A percentile compares a stretch with the other conserved stretches of the same genome.
Conservation (phyloP, 306 rosid species). For the Rosa persica region DNA sequence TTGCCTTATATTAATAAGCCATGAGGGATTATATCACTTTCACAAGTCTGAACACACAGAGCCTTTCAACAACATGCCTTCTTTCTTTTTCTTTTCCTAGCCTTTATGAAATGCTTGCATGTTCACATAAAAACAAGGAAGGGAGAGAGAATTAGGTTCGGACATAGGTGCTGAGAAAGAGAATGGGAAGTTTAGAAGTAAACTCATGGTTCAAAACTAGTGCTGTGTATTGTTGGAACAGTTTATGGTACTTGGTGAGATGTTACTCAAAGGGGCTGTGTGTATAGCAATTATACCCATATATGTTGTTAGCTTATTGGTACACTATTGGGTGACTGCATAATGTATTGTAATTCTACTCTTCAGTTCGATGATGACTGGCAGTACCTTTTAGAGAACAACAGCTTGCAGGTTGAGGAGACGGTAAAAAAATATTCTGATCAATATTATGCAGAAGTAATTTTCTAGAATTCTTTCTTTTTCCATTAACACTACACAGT, state of each 20-base stretch:
- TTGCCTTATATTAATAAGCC: too few species aligned
- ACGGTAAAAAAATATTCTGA: slow-evolving; percentile 50
- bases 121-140: too few species aligned
- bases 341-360: slow-evolving; percentile 5
- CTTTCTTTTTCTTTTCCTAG: too few species aligned
- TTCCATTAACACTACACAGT: neutral
- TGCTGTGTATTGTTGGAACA: neutral
- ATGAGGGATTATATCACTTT: too few species aligned
- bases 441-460: slow-evolving; percentile 60
- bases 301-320: neutral
- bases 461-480: slow-evolving; percentile 27
- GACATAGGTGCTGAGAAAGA: too few species aligned
- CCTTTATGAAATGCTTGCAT: too few species aligned
- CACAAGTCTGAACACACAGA: too few species aligned
- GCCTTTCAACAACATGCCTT: too few species aligned
- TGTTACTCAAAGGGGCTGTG: neutral
- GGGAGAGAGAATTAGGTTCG: too few species aligned
- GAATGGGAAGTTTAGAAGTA: slow-evolving; percentile 26
- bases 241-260: neutral
- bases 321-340: slow-evolving; percentile 7
- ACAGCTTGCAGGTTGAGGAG: slow-evolving; percentile 43
- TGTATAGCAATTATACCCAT: neutral
- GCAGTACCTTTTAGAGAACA: slow-evolving; percentile 52
- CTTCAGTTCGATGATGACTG: slow-evolving; percentile 54
- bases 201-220: neutral